Conservation (phyloP, 2,329 filamentous ascomycete genomes). For the Orbilia blumenaviensis region DNA sequence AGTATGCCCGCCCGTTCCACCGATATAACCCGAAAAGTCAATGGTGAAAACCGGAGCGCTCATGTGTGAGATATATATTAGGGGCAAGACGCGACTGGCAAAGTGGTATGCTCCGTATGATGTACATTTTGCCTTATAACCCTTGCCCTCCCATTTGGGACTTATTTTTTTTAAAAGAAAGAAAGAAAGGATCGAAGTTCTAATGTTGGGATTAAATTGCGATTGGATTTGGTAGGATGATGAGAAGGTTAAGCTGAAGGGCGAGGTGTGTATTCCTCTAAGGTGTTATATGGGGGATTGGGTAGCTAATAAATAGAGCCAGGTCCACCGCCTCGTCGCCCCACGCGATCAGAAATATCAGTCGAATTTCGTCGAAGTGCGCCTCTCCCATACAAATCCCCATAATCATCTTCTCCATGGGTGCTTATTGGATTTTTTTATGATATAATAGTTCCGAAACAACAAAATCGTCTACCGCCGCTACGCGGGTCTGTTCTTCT, state of each 20-base stretch:
- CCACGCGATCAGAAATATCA: conserved; percentile 99
- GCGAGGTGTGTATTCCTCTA: conserved; percentile 72
- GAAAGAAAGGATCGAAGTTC: too few relatives aligned
- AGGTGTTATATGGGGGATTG: neutral
- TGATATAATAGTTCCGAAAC: conserved; percentile 70
- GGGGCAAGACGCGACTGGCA: conserved; percentile 93
- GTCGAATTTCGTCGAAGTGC: conserved; percentile 95
- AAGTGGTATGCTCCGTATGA: conserved; percentile 99
- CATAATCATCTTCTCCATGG: too few relatives aligned
- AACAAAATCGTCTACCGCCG: conserved; percentile 97
- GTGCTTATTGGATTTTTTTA: neutral
- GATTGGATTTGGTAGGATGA: conserved; percentile 72
- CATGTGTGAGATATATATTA: neutral
- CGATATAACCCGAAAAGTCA: neutral
- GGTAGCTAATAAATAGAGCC: conserved; percentile 69
- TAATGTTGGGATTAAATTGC: too few relatives aligned
- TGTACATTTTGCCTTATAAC: conserved; percentile 62
- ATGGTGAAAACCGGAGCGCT: too few relatives aligned
- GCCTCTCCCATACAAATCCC: conserved; percentile 34
- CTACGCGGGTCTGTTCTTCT: conserved; percentile 98
- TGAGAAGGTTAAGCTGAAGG: conserved; percentile 98
- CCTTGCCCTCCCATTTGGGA: neutral
- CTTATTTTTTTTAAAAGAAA: neutral
- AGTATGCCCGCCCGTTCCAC: conserved; percentile 58
- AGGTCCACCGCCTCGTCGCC: conserved; percentile 96